phyloP scores from a whole-genome alignment of 2,329 filamentous ascomycete species.

The Microcyclospora tardicrescens region DNA sequence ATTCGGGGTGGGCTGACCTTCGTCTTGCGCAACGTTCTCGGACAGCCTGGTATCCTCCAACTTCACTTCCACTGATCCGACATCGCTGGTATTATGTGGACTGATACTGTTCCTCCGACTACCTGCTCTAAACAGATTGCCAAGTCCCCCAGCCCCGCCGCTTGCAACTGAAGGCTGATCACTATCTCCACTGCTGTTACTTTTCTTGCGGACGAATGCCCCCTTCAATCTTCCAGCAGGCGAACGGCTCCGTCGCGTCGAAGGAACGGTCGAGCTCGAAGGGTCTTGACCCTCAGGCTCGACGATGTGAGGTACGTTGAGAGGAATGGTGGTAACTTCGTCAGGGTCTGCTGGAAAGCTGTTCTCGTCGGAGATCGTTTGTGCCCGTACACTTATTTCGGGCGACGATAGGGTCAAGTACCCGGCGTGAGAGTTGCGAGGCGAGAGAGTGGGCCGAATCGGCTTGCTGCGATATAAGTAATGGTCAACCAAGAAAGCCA shows the following conservation, averaged over 20 bases:
- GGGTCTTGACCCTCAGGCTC: constrained; percentile 12
- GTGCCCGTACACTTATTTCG: constrained; percentile 22
- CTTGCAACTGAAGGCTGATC: constrained; percentile 29
- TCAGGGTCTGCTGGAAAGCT: neutral
- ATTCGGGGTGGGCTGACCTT: constrained; percentile 1
- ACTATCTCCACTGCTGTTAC: constrained; percentile 29
- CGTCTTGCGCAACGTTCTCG: neutral
- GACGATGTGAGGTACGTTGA: constrained; percentile 22
- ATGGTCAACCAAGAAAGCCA: constrained; percentile 7
- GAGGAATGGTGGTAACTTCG: too few species aligned
- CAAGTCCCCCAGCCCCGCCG: constrained; percentile 31
- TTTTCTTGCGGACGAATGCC: constrained; percentile 47
- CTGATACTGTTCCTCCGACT: constrained; percentile 21
- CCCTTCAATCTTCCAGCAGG: constrained; percentile 59
- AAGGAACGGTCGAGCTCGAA: constrained; percentile 9
- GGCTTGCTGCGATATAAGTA: constrained; percentile 9
- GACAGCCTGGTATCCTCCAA: neutral
- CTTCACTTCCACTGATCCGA: neutral
- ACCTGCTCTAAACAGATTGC: constrained; percentile 30
- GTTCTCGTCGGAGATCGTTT: neutral
- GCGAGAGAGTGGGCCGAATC: constrained; percentile 22
- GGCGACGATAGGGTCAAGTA: constrained; percentile 38
- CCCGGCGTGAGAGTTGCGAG: constrained; percentile 37
- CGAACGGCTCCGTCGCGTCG: constrained; percentile 48
- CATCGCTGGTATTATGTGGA: constrained; percentile 6